These are phyloP conservation scores for Hemileccinum rubropunctum DNA, from an alignment of 768 basidiomycete species.

Conservation along the genomic window DNA sequence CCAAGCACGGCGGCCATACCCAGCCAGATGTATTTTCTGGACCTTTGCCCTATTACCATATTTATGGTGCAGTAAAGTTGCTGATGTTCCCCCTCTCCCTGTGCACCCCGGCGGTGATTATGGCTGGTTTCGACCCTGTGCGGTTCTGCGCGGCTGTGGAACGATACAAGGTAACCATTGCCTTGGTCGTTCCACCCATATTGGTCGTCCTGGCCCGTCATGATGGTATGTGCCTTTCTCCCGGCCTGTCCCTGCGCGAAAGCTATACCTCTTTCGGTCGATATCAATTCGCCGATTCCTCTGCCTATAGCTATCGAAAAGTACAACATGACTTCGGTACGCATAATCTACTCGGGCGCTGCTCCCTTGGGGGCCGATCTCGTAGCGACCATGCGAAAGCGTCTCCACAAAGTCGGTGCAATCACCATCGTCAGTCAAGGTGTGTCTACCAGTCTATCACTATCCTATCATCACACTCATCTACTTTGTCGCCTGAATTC, in stretches of 20 bases:
- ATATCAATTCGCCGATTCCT: too few relatives aligned
- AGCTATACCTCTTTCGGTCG: not conserved
- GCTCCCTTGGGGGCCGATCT: conserved; percentile 75
- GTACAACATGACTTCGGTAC: conserved; percentile 63
- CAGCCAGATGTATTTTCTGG: conserved; percentile 53
- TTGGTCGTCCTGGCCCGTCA: conserved; percentile 71
- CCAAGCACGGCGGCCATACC: not conserved
- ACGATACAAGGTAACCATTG: conserved; percentile 55
- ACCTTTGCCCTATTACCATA: conserved; percentile 60
- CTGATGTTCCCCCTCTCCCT: conserved; percentile 52
- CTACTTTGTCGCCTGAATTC: not conserved
- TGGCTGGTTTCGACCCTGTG: conserved; percentile 69
- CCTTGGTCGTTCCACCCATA: conserved; percentile 80
- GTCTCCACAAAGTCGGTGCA: conserved; percentile 41
- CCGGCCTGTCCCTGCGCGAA: not conserved
- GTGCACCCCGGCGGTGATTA: conserved; percentile 54
- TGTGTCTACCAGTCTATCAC: conserved; percentile 16
- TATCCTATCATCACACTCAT: not conserved
- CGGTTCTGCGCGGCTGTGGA: conserved; percentile 65
- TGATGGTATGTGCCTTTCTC: conserved; percentile 44
- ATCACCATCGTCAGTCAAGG: conserved; percentile 51
- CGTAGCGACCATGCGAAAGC: conserved; percentile 43
- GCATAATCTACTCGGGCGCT: conserved; percentile 66
- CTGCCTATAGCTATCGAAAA: conserved; percentile 54
- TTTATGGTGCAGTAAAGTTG: conserved; percentile 60